Evolutionary conservation across 352 stramenopile species (phyloP), one percentile per base, ranked within the genome.

Genomic region (Pythium aquatile): DNA sequence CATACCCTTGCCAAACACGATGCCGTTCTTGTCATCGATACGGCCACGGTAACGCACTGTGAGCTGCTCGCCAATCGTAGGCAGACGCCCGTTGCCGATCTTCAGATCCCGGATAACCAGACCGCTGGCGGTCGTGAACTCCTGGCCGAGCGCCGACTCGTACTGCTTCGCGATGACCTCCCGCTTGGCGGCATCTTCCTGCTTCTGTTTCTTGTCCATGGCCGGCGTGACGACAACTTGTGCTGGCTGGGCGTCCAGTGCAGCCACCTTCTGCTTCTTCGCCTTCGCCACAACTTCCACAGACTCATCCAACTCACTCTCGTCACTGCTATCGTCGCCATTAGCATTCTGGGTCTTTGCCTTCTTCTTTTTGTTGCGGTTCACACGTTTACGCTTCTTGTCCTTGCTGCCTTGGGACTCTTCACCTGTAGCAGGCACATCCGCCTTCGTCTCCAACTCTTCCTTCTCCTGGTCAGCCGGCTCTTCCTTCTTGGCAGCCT

Each of bases 1-100:
- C 81, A 90, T 93, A 13, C 83, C 84, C 55, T 91, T 91, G 60
- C 84, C 78, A 57, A 93, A 93, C 44, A 89, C 74, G 6, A 88
- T 67, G 10, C 84, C 84, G 20, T 83, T 76, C 20, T 78, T 74
- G 63, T 71, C 52, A 28, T 76, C 84, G 26, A 93, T 68, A 6
- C 72, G 75, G 10, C 78, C 84, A 46, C 76, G 69, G 55, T 93
- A 93, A 51, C 85, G 84, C 65, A 91, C 82, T 2, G 84, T 93
- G 28, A 90, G 64, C 81, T 89, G 88, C 65, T 93, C 78, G 17
- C 84, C 84, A 24, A 68, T 26, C 11, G 69, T 39, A 7, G 80
- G 72, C 26, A 91, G 52, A 53, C 77, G 78, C 14, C 84, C 81
- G 17, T 86, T 63, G 33, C 84, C 84, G 9, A 88, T 57, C 10